Evolutionary conservation across 257 asterid species (phyloP).

Genomic region (Solanum sitiens): DNA sequence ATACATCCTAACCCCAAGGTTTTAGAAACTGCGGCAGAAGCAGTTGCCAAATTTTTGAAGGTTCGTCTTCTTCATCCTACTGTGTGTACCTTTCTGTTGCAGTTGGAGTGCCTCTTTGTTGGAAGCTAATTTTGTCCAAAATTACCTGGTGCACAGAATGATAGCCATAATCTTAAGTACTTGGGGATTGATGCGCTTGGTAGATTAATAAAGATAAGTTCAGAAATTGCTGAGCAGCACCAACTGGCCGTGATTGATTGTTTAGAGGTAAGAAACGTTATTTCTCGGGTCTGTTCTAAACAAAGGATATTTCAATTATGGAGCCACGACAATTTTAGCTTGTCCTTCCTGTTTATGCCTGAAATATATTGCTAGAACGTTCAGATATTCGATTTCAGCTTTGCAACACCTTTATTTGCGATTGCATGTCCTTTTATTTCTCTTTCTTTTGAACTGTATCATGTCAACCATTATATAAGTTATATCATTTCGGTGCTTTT

Average conservation of each 20-base stretch:
- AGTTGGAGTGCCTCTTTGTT: neutral
- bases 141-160: constrained; percentile 56
- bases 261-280: constrained; percentile 52
- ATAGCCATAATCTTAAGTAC: constrained; percentile 95
- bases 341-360: neutral
- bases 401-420: neutral
- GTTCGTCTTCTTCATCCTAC: constrained; percentile 29
- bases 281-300: neutral
- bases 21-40: constrained; percentile 86
- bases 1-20: constrained; percentile 79
- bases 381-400: neutral
- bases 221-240: constrained; percentile 94
- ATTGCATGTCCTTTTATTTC: neutral
- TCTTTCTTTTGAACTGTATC: neutral
- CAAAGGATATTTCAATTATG: neutral
- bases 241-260: constrained; percentile 97
- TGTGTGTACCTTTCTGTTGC: neutral
- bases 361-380: neutral
- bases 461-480: neutral
- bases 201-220: constrained; percentile 83
- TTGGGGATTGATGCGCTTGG: constrained; percentile 98
- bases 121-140: neutral
- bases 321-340: neutral
- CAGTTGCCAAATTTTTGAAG: constrained; percentile 76
- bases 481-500: neutral